Conservation (phyloP, 2,329 filamentous ascomycete species). For the Nemania bipapillata region DNA sequence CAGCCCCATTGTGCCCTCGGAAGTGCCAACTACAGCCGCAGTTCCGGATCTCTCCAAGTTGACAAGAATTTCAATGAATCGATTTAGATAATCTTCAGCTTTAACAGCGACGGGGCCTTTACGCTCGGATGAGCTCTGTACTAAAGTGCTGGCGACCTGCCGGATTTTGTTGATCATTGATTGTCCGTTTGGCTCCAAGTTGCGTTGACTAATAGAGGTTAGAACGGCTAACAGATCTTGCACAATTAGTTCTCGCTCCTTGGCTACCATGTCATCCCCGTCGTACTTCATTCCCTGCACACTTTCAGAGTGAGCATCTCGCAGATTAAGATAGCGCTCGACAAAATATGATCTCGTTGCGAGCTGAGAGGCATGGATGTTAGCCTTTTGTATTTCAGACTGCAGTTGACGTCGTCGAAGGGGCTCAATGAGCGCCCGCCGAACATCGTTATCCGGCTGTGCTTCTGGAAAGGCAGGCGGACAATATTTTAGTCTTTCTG, state of each 20-base stretch:
- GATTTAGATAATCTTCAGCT: slow-evolving; percentile 76
- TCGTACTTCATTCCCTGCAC: slow-evolving; percentile 48
- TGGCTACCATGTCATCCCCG: slow-evolving; percentile 70
- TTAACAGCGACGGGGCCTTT: slow-evolving; percentile 64
- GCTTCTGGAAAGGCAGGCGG: slow-evolving; percentile 61
- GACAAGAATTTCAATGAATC: slow-evolving; percentile 78
- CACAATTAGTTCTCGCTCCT: slow-evolving; percentile 83
- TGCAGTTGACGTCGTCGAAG: slow-evolving; percentile 69
- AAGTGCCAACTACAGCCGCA: slow-evolving; percentile 50
- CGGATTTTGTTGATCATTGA: slow-evolving; percentile 83
- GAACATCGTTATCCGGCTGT: slow-evolving; percentile 62
- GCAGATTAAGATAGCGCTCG: slow-evolving; percentile 83
- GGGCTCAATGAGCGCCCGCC: slow-evolving; percentile 61
- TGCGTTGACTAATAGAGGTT: slow-evolving; percentile 81
- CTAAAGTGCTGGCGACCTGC: slow-evolving; percentile 81
- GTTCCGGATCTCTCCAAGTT: slow-evolving; percentile 74
- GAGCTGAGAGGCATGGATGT: slow-evolving; percentile 84
- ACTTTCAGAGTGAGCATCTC: slow-evolving; percentile 67
- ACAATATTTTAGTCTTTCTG: slow-evolving; percentile 61
- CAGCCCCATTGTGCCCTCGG: slow-evolving; percentile 55
- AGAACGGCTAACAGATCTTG: slow-evolving; percentile 80
- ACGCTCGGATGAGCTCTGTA: slow-evolving; percentile 66
- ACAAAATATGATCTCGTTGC: slow-evolving; percentile 85
- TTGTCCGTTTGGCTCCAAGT: slow-evolving; percentile 78
- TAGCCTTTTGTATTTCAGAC: slow-evolving; percentile 91